Evolutionary conservation across 768 basidiomycete species (phyloP).

Genomic region (Leccinum incarnatum): DNA sequence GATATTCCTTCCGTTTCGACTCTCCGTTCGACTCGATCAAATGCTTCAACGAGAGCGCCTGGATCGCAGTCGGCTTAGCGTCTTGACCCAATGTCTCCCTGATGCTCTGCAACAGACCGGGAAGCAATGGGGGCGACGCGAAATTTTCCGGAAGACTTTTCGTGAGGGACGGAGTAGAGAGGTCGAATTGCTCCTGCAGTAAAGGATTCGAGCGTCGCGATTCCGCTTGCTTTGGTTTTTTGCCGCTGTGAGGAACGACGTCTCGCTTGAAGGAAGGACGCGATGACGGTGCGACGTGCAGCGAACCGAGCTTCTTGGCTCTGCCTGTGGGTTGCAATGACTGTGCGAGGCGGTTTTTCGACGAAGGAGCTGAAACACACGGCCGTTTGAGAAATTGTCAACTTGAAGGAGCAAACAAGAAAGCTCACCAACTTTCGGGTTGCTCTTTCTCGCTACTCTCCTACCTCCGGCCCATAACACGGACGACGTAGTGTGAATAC

Average conservation of each 20-base stretch:
- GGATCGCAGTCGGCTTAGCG: conserved; percentile 73
- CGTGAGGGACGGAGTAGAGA: conserved; percentile 23
- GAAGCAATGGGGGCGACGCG: conserved; percentile 65
- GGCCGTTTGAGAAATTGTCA: not conserved
- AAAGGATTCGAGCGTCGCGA: conserved; percentile 25
- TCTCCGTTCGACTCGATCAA: conserved; percentile 39
- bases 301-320: conserved; percentile 25
- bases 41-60: conserved; percentile 68
- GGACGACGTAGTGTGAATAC: conserved; percentile 8
- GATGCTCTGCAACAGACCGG: conserved; percentile 59
- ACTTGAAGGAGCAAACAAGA: not conserved
- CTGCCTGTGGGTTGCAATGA: conserved; percentile 28
- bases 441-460: conserved; percentile 14
- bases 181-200: conserved; percentile 38
- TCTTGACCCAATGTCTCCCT: conserved; percentile 54
- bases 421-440: conserved; percentile 14
- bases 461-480: conserved; percentile 8
- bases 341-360: conserved; percentile 27
- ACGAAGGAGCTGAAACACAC: conserved; percentile 16
- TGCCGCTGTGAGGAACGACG: conserved; percentile 17
- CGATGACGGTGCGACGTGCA: conserved; percentile 24
- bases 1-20: conserved; percentile 39
- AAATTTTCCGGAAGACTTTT: conserved; percentile 43
- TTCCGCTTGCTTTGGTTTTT: conserved; percentile 1
- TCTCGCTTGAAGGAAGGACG: conserved; percentile 20